Percentiles rank a stretch among this genome's conserved stretches.
These are phyloP conservation scores for Lachnellula willkommii DNA, from an alignment of 2,329 filamentous ascomycete genomes.

Conservation along the genomic window DNA sequence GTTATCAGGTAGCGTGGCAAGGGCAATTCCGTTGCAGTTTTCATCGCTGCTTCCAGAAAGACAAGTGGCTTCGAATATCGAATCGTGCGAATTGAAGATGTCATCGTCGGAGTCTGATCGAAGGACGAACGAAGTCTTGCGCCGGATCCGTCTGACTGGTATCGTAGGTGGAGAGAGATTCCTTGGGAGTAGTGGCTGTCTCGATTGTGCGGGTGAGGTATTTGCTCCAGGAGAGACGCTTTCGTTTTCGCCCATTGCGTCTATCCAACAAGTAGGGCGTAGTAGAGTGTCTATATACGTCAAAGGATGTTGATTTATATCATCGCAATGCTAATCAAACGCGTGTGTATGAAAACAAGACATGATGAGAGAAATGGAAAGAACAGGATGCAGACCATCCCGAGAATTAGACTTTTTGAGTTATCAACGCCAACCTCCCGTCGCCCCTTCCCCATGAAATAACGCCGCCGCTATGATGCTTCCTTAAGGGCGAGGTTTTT, in stretches of 20 bases:
- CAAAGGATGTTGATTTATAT: constrained; percentile 5
- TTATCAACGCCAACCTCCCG: constrained; percentile 2
- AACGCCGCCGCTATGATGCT: constrained; percentile 28
- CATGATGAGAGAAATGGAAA: constrained; percentile 1
- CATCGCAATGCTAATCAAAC: constrained; percentile 5
- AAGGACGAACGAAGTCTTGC: constrained; percentile 28
- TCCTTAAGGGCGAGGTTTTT: not conserved
- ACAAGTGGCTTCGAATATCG: constrained; percentile 36
- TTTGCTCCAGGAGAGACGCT: constrained; percentile 8
- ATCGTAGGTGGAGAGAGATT: constrained; percentile 12
- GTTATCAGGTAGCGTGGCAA: constrained; percentile 9
- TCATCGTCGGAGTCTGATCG: constrained; percentile 35
- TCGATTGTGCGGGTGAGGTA: constrained; percentile 3
- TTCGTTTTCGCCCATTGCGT: constrained; percentile 18
- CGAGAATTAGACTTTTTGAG: constrained; percentile 1
- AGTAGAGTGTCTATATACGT: not conserved
- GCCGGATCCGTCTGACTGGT: constrained; percentile 25
- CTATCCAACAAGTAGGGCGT: constrained; percentile 14
- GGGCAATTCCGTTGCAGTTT: constrained; percentile 17
- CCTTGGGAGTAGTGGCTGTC: constrained; percentile 16
- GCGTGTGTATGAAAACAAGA: not conserved
- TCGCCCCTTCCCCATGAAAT: constrained; percentile 12
- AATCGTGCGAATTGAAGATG: constrained; percentile 33
- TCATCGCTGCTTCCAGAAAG: constrained; percentile 32
- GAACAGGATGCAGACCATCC: not conserved